These are phyloP conservation scores for Phytopythium delawarense DNA, from an alignment of 352 stramenopile genomes.

Conservation along the genomic window DNA sequence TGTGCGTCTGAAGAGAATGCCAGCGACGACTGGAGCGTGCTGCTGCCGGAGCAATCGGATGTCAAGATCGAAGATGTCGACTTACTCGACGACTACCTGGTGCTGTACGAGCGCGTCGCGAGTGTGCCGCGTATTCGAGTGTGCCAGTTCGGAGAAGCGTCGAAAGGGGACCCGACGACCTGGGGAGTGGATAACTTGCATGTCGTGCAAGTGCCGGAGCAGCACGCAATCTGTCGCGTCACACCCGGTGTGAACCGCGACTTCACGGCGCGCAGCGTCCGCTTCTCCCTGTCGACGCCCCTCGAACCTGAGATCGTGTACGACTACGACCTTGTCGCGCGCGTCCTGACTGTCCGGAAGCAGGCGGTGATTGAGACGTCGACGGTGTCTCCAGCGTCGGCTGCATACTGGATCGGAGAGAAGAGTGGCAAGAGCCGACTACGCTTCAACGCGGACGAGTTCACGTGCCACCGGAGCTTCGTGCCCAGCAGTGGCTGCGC, in stretches of 20 bases:
- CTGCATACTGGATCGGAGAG: not conserved
- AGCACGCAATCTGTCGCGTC: constrained; percentile 56
- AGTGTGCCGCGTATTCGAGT: constrained; percentile 77
- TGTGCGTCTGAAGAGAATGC: not conserved
- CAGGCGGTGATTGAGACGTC: constrained; percentile 29
- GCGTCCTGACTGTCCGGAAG: constrained; percentile 46
- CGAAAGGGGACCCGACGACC: not conserved
- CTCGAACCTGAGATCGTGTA: constrained; percentile 75
- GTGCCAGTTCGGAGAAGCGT: constrained; percentile 12
- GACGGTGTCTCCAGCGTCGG: not conserved
- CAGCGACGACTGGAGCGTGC: constrained; percentile 35
- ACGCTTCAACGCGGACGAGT: constrained; percentile 18
- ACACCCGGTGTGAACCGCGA: constrained; percentile 82
- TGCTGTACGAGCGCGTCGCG: constrained; percentile 76
- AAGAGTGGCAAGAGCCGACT: not conserved
- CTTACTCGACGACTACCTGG: constrained; percentile 71
- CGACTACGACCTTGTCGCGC: constrained; percentile 65
- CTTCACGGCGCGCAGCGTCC: constrained; percentile 45
- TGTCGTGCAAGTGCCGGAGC: constrained; percentile 50
- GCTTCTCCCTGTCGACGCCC: constrained; percentile 72
- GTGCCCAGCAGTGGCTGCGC: constrained; percentile 39
- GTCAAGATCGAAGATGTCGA: constrained; percentile 90
- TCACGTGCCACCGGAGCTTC: constrained; percentile 34
- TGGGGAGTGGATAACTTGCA: constrained; percentile 14
- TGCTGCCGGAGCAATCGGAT: constrained; percentile 46